Evolutionary conservation across 1,284 basidiomycete species (phyloP), one percentile per base, ranked within the genome.

Genomic region (Neolentinus lepideus): DNA sequence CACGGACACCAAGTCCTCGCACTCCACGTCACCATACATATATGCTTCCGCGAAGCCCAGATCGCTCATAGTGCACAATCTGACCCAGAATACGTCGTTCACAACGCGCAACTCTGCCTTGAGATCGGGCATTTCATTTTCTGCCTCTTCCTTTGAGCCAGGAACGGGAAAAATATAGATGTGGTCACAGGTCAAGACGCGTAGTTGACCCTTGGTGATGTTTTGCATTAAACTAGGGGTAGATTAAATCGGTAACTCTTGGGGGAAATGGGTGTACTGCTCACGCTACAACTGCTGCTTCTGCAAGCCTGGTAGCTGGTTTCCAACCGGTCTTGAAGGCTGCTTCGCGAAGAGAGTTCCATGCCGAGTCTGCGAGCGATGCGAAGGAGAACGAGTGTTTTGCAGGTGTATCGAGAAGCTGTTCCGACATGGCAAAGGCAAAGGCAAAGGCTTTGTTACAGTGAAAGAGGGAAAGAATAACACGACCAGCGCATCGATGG

Each of bases 1-100:
- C 27, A 88, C 67, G 4, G 80, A 74, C 3, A 81, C 76, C 10
- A 88, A 72, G 61, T 89, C 82, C 50, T 83, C 77, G 52, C 82
- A 84, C 58, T 83, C 79, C 35, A 81, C 82, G 59, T 92, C 85
- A 3, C 84, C 84, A 51, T 80, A 81, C 85, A 90, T 88, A 69
- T 81, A 88, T 0, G 84, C 81, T 68, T 91, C 88, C 12, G 83
- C 75, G 61, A 91, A 88, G 0, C 86, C 24, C 14, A 90, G 70
- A 64, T 89, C 87, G 33, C 80, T 75, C 73, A 84, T 81, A 21
- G 78, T 67, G 55, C 77, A 80, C 14, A 85, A 69, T 21, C 88
- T 73, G 25, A 85, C 71, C 87, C 86, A 89, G 66, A 89, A 89
- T 9, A 74, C 69, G 62, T 88, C 83, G 59, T 75, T 80, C 21